A percentile compares a stretch with the other conserved stretches of the same genome.
phyloP scores from a whole-genome alignment of 257 asterid genomes.

The Jacaranda mimosifolia region DNA sequence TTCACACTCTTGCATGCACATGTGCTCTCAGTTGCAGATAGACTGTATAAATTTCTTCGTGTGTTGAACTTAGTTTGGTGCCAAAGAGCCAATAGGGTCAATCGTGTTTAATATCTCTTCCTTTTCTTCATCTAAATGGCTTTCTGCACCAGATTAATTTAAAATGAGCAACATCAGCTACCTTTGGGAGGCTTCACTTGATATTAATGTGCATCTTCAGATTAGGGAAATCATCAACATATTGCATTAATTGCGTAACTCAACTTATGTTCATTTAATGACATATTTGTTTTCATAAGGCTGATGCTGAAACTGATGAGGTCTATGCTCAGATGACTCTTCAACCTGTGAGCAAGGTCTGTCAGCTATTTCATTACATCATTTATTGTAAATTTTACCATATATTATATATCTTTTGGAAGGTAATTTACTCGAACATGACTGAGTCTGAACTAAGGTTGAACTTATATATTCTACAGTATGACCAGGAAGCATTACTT shows the following conservation, averaged over 20 bases:
- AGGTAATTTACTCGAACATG: neutral
- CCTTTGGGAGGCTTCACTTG: neutral
- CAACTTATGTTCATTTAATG: slow-evolving; percentile 3
- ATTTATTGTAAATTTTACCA: neutral
- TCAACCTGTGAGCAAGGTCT: slow-evolving; percentile 83
- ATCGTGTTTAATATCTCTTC: neutral
- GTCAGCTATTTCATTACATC: slow-evolving; percentile 20
- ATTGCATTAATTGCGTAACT: neutral
- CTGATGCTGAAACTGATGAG: slow-evolving; percentile 96
- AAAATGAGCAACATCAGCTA: neutral
- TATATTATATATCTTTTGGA: neutral
- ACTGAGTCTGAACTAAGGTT: slow-evolving; percentile 5
- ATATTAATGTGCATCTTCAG: neutral
- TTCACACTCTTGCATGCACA: neutral
- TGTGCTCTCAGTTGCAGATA: neutral
- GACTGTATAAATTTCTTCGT: neutral
- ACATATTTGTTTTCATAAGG: slow-evolving; percentile 52
- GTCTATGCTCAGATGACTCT: slow-evolving; percentile 99
- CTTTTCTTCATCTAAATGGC: neutral
- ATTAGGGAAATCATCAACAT: too few relatives aligned
- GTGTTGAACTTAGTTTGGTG: neutral
- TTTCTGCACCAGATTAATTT: neutral
- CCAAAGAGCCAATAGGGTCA: neutral
- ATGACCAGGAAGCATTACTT: slow-evolving; percentile 88
- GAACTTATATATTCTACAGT: slow-evolving; percentile 52